Percentiles rank a stretch among this genome's conserved stretches.
phyloP scores from a whole-genome alignment of 306 rosid species.

The Citrullus colocynthis region DNA sequence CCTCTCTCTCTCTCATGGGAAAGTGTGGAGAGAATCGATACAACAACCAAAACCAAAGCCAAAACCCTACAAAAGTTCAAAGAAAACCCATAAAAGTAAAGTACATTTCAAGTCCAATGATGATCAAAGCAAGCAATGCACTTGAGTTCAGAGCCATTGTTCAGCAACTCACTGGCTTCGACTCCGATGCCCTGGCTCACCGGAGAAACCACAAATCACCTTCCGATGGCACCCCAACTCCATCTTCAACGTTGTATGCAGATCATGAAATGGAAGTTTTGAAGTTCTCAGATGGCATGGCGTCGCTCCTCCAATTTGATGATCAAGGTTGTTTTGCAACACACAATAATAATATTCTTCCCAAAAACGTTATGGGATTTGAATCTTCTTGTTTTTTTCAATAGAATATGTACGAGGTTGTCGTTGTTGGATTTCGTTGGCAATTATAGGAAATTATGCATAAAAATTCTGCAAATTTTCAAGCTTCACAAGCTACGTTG shows the following conservation, averaged over 20 bases:
- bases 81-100: slow-evolving; percentile 23
- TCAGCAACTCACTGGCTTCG: slow-evolving; percentile 33
- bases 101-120: slow-evolving; percentile 44
- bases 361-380: not conserved
- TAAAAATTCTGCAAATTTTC: not conserved
- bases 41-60: not conserved
- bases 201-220: not conserved
- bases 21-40: not conserved
- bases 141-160: slow-evolving; percentile 38
- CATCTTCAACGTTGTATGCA: not conserved
- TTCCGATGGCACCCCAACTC: not conserved
- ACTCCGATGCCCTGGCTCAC: not conserved
- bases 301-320: not conserved
- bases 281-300: not conserved
- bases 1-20: slow-evolving; percentile 13
- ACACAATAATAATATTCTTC: not conserved
- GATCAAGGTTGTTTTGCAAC: not conserved
- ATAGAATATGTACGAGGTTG: not conserved
- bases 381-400: not conserved
- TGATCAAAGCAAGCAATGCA: slow-evolving; percentile 30
- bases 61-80: slow-evolving; percentile 10
- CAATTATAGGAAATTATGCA: not conserved
- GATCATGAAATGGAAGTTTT: not conserved
- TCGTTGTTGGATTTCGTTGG: not conserved
- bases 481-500: not conserved